Evolutionary conservation across 2,329 filamentous ascomycete genomes (phyloP), one percentile per base, ranked within the genome.

Genomic region (Didymella keratinophila): DNA sequence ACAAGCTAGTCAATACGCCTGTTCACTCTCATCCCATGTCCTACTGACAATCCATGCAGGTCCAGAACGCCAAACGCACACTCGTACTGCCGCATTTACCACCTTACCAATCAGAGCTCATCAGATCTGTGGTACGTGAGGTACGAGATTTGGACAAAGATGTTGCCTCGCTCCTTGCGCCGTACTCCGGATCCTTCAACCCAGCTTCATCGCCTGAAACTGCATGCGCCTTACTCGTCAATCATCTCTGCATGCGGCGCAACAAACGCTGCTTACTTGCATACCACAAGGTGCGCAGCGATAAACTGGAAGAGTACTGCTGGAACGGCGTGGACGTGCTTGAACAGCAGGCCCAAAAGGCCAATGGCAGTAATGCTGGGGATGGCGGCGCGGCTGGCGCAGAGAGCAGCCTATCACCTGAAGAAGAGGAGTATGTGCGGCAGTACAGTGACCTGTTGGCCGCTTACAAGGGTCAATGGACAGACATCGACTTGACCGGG

Each of bases 401-500:
- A 56, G 76, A 87, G 58, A 94, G 89, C 80, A 94, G 91, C 70
- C 80, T 98, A 58, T 97, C 93, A 70, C 93, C 95, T 0, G 94
- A 98, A 75, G 95, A 99, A 76, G 93, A 97, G 76, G 95, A 98
- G 69, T 99, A 97, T 72, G 91, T 97, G 56, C 85, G 94, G 60
- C 89, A 93, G 71, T 99, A 97, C 73, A 89, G 90, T 64, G 93
- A 99, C 71, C 82, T 99, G 65, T 81, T 99, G 54, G 92, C 94
- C n/a, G 92, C 93, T 2, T 97, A 96, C 78, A 99, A 99, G 76
- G 95, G 95, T 0, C 93, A 97, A 71, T 99, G 94, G 94, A 98
- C 94, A 20, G 95, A 99, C 75, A 90, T 99, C 66, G 95, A 99
- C 78, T 81, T 99, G 53, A 97, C 95, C 2, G 95, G 95, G 30